Conservation (phyloP, 352 stramenopile species). For the Phytophthora fragariaefolia region DNA sequence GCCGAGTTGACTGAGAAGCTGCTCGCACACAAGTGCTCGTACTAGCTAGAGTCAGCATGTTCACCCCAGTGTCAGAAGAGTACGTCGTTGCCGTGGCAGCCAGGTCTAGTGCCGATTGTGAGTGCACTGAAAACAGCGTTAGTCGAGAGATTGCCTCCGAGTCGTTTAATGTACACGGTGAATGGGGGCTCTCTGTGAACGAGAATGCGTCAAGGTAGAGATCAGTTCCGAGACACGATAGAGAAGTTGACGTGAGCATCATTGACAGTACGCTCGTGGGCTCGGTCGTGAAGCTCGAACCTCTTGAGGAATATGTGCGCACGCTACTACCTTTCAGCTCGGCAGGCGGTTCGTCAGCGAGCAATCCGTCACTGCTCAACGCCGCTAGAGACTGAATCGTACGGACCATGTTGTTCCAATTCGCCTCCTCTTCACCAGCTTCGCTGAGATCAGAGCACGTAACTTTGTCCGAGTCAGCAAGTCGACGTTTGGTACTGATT, state of each 20-base stretch:
- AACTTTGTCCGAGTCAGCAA: conserved; percentile 9
- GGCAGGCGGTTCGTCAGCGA: conserved; percentile 47
- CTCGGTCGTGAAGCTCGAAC: conserved; percentile 21
- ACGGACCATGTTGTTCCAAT: conserved; percentile 43
- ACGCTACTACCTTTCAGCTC: conserved; percentile 41
- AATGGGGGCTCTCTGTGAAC: conserved; percentile 44
- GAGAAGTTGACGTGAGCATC: conserved; percentile 48
- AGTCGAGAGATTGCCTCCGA: conserved; percentile 50
- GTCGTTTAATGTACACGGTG: conserved; percentile 48
- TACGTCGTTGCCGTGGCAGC: conserved; percentile 19
- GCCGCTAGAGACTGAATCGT: conserved; percentile 62
- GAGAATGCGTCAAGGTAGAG: conserved; percentile 64
- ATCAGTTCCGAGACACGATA: conserved; percentile 51
- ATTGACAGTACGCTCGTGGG: conserved; percentile 35
- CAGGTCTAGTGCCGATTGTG: conserved; percentile 36
- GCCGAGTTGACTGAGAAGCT: conserved; percentile 27
- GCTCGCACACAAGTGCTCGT: conserved; percentile 48
- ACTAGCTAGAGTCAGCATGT: conserved; percentile 40
- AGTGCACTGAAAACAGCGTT: conserved; percentile 58
- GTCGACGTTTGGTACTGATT: conserved; percentile 11
- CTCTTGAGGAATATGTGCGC: conserved; percentile 44
- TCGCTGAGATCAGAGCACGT: conserved; percentile 23
- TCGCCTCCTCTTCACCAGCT: conserved; percentile 21
- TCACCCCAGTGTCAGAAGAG: conserved; percentile 21
- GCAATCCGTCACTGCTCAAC: conserved; percentile 56